Base-by-base conservation (phyloP, 352 stramenopile genomes). In the Pythium catenulatum region DNA sequence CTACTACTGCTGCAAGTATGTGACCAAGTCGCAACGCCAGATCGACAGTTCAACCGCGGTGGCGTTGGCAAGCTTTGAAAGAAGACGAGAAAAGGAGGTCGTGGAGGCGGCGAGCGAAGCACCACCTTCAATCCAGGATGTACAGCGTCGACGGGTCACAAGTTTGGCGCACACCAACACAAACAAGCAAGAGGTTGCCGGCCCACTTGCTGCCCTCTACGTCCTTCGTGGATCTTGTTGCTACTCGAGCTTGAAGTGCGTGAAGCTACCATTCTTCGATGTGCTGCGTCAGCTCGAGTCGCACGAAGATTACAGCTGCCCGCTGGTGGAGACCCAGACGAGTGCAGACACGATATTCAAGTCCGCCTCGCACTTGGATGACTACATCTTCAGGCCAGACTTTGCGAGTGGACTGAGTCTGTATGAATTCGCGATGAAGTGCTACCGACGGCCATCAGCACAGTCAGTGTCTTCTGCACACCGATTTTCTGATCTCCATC, bases 1-100 rank as follows among this genome's bases (percentile, higher is more conserved):
- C 11, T 82, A 87, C 37, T 87, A 87, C 34, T 87, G 72, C 63
- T 79, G 81, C 61, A 87, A 87, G 46, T 87, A 87, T 45, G 81
- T 87, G 14, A 87, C 61, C 8, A 87, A 87, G 52, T 14, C 81
- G 1, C 81, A 87, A 34, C 54, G 61, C 15, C 50, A 63, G 11
- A 79, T 87, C 30, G 81, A 82, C 37, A 46, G 73, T 21, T 45
- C 39, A n/a, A 72, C 81, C 23, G 81, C 81, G 3, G 81, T 82
- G 4, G 72, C 72, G 3, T 41, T 87, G 13, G 81, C 81, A 0
- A 87, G 72, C 36, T 79, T 83, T 17, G n/a, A n/a, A n/a, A n/a
- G n/a, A n/a, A n/a, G n/a, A n/a, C n/a, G n/a, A n/a, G n/a, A n/a
- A n/a, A 46, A 39, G 32, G 61, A 87, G 59, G 30, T 23, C 13